Base-by-base conservation (phyloP, 345 rosid genomes). In the Orychophragmus violaceus region DNA sequence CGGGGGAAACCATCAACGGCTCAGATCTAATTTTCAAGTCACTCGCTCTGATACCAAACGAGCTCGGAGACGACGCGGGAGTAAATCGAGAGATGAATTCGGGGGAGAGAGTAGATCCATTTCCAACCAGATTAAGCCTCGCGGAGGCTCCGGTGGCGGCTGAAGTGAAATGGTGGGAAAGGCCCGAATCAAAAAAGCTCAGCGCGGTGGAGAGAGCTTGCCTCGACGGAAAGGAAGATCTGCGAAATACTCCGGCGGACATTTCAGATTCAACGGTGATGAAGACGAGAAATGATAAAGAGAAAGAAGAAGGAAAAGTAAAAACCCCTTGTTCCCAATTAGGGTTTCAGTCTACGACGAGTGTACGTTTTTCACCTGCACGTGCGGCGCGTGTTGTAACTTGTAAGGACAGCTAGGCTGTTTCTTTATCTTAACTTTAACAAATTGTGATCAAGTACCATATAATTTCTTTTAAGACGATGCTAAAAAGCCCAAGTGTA, bases 11-110 rank as follows among this genome's bases (percentile, higher is more conserved):
- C 61, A 48, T 22, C 6, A 84, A 70, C 21, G 83, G 85, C 49
- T 78, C 79, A 29, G 95, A 69, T 70, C 74, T 78, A 36, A 73
- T 80, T 56, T 77, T 82, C 58, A 88, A 80, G 2, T 45, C 55
- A 55, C 78, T 86, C 10, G 32, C 71, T 35, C 2, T 54, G 6
- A 45, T 41, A 19, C 51, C 36, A 50, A 52, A 57, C 56, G 25
- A 44, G 23, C 2, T 48, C 32, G 48, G 68, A 66, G 33, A 25
- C 10, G 41, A 36, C 0, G 59, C 25, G n/a, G 33, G 13, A 5
- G 57, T 13, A 33, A 33, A 51, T 24, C 42, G 63, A 61, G 27
- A 10, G 12, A 3, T 24, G 22, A 16, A 19, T 7, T 1, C 22
- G 14, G 5, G 14, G 39, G 67, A 70, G 25, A 19, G 8, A 41